Base-by-base conservation (phyloP, 148 eudicot species). In the Spergularia bocconei region DNA sequence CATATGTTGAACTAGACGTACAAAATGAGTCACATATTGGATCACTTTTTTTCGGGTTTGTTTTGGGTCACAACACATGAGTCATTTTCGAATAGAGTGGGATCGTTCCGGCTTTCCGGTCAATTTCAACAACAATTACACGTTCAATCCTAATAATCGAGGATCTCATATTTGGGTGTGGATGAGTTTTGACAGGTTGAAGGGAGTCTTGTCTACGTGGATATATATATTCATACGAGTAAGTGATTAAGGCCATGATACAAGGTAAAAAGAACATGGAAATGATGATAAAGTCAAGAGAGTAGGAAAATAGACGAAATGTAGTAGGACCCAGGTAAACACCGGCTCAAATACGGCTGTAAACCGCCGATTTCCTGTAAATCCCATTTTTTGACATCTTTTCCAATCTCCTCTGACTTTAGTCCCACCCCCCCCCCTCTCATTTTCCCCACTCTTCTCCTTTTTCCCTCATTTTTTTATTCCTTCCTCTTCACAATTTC, bases 291-390 rank as follows among this genome's bases (percentile, higher is more conserved):
- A 66, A 75, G 78, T 75, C 78, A 67, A 67, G 70, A 38, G 57
- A 63, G 39, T 16, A 59, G 39, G 58, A 73, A 29, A 29, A 29
- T 29, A 53, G 13, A 11, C 6, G 0, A 12, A 20, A 21, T 29
- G 36, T 2, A 29, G 88, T 86, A 83, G 56, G 89, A 44, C 92
- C 88, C 19, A 85, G 8, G 82, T 69, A 82, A 67, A 57, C 82
- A 14, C 86, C 13, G 91, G 87, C 78, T 84, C 78, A 29, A 84
- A 44, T 63, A 85, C 82, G 41, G 73, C 50, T 33, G 91, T 86
- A 72, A 39, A 77, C 47, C 79, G 82, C 78, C 78, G 75, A 75
- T 70, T 33, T 39, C 9, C 21, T 56, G 53, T 38, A 50, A 63
- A 62, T 23, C 5, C 63, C 33, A n/a, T 23, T 69, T 50, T 55